Evolutionary conservation across 371 early-diverging fungal genomes (phyloP), one percentile per base, ranked within the genome.

Genomic region (Mortierella sp.): DNA sequence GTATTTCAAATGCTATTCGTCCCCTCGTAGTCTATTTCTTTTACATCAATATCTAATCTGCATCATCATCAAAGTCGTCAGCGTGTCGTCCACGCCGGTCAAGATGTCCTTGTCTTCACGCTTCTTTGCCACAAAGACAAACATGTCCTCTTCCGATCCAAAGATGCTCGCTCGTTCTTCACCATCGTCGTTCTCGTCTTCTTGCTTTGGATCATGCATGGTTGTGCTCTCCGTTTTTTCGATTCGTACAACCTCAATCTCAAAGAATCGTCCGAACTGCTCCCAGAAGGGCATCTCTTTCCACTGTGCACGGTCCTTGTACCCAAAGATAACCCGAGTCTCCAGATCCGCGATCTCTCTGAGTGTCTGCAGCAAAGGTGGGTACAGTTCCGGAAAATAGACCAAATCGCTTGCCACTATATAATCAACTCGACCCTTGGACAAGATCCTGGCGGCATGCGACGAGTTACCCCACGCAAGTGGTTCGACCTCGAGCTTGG

Each of bases 231-330:
- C 37, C 9, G 11, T 42, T 19, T 27, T 21, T 28, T 61, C 53
- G 37, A 79, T 81, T 34, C 85, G 47, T 6, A 88, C 85, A 15
- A 85, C 86, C 47, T 85, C 86, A 46, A 86, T 84, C 48, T 80
- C 80, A 78, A 86, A 86, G 42, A 65, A 85, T 6, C 85, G 70
- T 15, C 88, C 88, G 73, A 88, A 85, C 58, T 86, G 81, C 46
- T 88, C 85, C 88, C 88, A 88, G 54, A 88, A 88, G 2, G 86
- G 86, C 19, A 69, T 65, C 78, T 88, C 88, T 56, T 86, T 88
- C 75, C 84, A 84, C 24, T 81, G 52, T 19, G 84, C 82, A 6
- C 88, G 82, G 30, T 85, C 83, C 54, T 88, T 86, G 75, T 88
- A 86, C 37, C 86, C 88, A 69, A 88, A 83, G 24, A 88, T 73